Evolutionary conservation across 331 rosid species (phyloP).

Genomic region (Spiraea crenata): DNA sequence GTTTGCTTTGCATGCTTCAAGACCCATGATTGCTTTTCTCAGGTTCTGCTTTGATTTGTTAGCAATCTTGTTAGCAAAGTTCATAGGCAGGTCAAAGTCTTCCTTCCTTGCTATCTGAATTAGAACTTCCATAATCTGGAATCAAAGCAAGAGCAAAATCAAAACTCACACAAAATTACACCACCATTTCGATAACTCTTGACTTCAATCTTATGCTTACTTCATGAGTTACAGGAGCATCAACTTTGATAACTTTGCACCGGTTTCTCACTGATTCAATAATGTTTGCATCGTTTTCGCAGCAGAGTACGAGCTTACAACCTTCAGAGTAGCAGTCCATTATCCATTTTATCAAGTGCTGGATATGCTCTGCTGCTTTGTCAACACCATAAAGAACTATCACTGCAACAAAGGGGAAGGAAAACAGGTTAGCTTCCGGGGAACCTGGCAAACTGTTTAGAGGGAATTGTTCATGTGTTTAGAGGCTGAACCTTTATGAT

Average conservation of each 20-base stretch:
- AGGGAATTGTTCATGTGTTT: constrained; percentile 8
- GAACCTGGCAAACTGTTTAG: constrained; percentile 3
- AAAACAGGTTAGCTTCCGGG: constrained; percentile 21
- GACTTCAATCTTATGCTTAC: constrained; percentile 36
- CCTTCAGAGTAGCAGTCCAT: constrained; percentile 74
- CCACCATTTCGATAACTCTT: not conserved
- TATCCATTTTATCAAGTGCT: constrained; percentile 85
- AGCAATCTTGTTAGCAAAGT: constrained; percentile 72
- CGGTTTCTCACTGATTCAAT: constrained; percentile 59
- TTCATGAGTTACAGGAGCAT: constrained; percentile 67
- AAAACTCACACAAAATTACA: not conserved
- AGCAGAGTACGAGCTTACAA: constrained; percentile 68
- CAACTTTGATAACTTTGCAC: constrained; percentile 52
- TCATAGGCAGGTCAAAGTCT: constrained; percentile 62
- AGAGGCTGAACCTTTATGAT: constrained; percentile 59
- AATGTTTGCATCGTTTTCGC: constrained; percentile 58
- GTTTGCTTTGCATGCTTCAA: constrained; percentile 91
- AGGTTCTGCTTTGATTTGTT: constrained; percentile 70
- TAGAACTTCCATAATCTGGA: constrained; percentile 74
- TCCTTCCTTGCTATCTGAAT: constrained; percentile 66
- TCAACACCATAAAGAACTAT: constrained; percentile 72
- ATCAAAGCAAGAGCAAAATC: not conserved
- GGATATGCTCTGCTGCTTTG: constrained; percentile 65
- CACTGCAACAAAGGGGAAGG: constrained; percentile 41
- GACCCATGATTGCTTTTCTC: constrained; percentile 84